Conservation (phyloP, 2,329 filamentous ascomycete species). For the Pseudogymnoascus sp. region DNA sequence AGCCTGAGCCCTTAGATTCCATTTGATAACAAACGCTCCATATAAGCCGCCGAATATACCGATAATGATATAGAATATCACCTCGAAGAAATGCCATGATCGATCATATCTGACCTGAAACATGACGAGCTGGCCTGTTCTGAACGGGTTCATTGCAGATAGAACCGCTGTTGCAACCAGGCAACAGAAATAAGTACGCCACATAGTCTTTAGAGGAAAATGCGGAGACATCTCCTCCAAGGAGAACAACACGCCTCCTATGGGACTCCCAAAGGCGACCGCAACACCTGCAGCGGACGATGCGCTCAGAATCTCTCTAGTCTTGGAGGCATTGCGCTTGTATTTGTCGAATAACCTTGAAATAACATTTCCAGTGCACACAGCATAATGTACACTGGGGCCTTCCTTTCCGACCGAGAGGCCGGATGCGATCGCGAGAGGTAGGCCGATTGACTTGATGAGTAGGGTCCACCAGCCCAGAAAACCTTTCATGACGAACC, state of each 20-base stretch:
- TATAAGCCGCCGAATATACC: slow-evolving; percentile 92
- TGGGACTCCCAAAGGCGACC: slow-evolving; percentile 94
- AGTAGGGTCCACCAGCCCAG: slow-evolving; percentile 82
- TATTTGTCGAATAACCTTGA: slow-evolving; percentile 91
- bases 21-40: slow-evolving; percentile 94
- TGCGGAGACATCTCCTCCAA: slow-evolving; percentile 96
- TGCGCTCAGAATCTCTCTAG: slow-evolving; percentile 86
- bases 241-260: slow-evolving; percentile 92
- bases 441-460: slow-evolving; percentile 89
- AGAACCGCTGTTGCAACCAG: slow-evolving; percentile 88
- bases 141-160: slow-evolving; percentile 93
- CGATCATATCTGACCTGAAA: slow-evolving; percentile 95
- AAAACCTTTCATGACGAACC: slow-evolving; percentile 99
- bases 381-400: slow-evolving; percentile 96
- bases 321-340: slow-evolving; percentile 83
- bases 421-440: slow-evolving; percentile 86
- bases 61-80: slow-evolving; percentile 84
- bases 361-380: slow-evolving; percentile 95
- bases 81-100: slow-evolving; percentile 95
- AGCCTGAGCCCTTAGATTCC: slow-evolving; percentile 83
- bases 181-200: slow-evolving; percentile 97
- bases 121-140: slow-evolving; percentile 97
- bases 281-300: slow-evolving; percentile 92
- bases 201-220: slow-evolving; percentile 94
- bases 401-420: slow-evolving; percentile 95